Conservation (phyloP, 768 basidiomycete species). For the Boletus speciosus region DNA sequence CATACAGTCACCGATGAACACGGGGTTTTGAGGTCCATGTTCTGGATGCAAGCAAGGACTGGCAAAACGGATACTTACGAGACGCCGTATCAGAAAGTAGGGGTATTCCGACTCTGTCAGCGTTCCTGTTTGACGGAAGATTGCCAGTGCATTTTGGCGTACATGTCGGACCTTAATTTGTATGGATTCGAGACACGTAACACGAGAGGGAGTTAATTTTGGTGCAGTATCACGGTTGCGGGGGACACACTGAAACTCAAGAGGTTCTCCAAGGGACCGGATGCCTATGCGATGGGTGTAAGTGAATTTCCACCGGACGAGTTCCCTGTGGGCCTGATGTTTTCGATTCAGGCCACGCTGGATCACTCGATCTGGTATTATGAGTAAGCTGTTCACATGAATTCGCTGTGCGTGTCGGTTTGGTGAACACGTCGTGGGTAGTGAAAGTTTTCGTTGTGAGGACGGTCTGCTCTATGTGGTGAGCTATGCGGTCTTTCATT, state of each 20-base stretch:
- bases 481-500: conserved; percentile 19
- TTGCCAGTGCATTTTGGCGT: conserved; percentile 69
- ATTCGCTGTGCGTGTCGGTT: not conserved
- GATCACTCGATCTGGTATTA: conserved; percentile 84
- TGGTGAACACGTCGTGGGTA: conserved; percentile 26
- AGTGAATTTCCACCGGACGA: conserved; percentile 22
- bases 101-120: not conserved
- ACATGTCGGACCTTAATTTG: conserved; percentile 79
- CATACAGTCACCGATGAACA: conserved; percentile 40
- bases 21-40: conserved; percentile 55
- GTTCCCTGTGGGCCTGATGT: conserved; percentile 5
- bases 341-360: conserved; percentile 45
- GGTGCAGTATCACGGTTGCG: conserved; percentile 53
- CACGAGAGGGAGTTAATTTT: conserved; percentile 4
- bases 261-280: conserved; percentile 46
- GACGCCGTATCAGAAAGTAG: conserved; percentile 73
- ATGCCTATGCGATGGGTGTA: conserved; percentile 59
- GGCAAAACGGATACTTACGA: conserved; percentile 55
- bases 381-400: conserved; percentile 41
- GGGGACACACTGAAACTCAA: conserved; percentile 52
- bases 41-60: conserved; percentile 77
- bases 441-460: conserved; percentile 71
- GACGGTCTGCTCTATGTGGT: conserved; percentile 82
- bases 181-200: conserved; percentile 35
- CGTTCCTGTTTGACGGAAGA: conserved; percentile 1